Base-by-base conservation (phyloP, 2,329 filamentous ascomycete species). In the Penicillium frequentans region DNA sequence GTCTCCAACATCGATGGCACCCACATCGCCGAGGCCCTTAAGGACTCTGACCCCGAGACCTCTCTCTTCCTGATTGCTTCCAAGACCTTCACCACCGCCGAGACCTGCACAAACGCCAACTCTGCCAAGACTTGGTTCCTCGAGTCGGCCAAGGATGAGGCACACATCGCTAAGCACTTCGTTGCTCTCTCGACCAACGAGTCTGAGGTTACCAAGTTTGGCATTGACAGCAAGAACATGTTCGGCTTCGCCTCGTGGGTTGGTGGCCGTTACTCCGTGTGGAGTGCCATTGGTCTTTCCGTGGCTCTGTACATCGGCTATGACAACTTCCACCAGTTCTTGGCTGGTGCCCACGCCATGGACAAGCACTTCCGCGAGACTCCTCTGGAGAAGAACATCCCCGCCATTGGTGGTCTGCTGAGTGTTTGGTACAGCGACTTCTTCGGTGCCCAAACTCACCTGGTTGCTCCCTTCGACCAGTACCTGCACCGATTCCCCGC, bases 1-100 rank as follows among this genome's bases (percentile, higher is more conserved):
- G 95, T 99, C 67, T 98, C 93, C 81, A 99, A 99, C 85, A 98
- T 99, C 73, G 95, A 99, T 75, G 95, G 95, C 66, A 99, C 95
- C 54, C 95, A 99, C 82, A 91, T 98, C 75, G 90, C 92, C 48
- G 95, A 99, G 81, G 93, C 95, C 50, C 86, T 98, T 59, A 88
- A 86, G 73, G 80, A 87, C 69, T 96, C 93, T 9, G 87, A 99
- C 76, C 93, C 93, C 49, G 95, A 99, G 82, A 97, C 93, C 48
- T 97, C 95, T n/a, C 89, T 99, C 63, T 98, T 99, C 88, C 85
- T 99, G 68, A 86, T 99, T 68, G 95, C 95, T 56, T 98, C 93
- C 78, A 99, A 99, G 88, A 99, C 95, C 62, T 99, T 99, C 80
- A 99, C 95, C 62, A 99, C 95, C 10, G 95, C 95, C 57, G 95